Conservation (phyloP, 768 basidiomycete species). For the Lyophyllum semitale region DNA sequence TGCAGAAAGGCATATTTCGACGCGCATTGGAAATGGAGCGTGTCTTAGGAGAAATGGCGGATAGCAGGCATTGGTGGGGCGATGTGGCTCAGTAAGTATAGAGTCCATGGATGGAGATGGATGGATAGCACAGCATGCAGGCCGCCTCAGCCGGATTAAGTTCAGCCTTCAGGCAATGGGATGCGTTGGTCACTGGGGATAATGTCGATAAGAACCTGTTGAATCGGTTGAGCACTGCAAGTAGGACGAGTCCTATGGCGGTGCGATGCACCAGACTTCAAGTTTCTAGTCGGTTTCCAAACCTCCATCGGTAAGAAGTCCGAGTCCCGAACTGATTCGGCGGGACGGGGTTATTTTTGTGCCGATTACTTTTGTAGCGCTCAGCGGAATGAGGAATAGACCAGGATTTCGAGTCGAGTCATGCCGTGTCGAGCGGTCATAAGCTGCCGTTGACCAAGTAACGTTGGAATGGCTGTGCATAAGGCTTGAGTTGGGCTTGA, state of each 20-base stretch:
- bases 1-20: not conserved
- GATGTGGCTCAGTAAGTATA: not conserved
- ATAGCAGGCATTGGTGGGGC: not conserved
- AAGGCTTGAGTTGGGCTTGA: conserved; percentile 14
- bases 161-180: not conserved
- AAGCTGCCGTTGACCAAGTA: conserved; percentile 3
- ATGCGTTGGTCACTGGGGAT: not conserved
- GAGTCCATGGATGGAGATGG: not conserved
- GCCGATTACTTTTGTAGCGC: not conserved
- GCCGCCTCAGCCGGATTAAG: not conserved
- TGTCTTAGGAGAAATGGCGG: not conserved
- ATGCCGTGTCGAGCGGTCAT: conserved; percentile 27
- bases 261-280: not conserved
- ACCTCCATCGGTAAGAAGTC: not conserved
- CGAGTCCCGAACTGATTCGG: not conserved
- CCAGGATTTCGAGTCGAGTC: conserved; percentile 22
- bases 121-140: not conserved
- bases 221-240: not conserved
- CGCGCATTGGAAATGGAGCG: not conserved
- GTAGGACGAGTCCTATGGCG: not conserved
- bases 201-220: not conserved
- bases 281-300: not conserved
- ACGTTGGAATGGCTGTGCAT: conserved; percentile 23
- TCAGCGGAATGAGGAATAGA: not conserved
- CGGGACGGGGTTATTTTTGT: not conserved